phyloP scores from a whole-genome alignment of 2,329 filamentous ascomycete genomes.

The Trichoderma breve region DNA sequence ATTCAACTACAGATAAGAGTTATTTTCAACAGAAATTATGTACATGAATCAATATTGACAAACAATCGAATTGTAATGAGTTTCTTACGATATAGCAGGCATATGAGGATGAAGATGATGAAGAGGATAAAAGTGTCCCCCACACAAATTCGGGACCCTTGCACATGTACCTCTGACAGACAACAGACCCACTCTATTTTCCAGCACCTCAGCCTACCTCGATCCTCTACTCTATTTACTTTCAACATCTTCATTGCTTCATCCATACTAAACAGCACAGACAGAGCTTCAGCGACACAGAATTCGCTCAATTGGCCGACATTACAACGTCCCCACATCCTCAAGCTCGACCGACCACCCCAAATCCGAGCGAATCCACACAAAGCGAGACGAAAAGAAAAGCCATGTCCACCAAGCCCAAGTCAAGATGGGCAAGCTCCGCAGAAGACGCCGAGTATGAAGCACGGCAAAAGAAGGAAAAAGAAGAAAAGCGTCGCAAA shows the following conservation, averaged over 20 bases:
- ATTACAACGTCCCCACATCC: not conserved
- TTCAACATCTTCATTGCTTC: not conserved
- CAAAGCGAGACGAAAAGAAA: not conserved
- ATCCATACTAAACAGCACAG: not conserved
- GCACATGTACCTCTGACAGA: not conserved
- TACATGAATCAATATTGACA: not conserved
- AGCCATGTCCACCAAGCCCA: constrained; percentile 57
- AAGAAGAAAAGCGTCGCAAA: constrained; percentile 81
- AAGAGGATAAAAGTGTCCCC: not conserved
- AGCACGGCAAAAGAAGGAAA: constrained; percentile 72
- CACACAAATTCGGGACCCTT: not conserved
- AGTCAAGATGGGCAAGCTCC: constrained; percentile 85
- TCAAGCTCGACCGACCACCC: not conserved
- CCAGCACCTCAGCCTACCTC: not conserved
- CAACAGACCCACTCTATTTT: not conserved
- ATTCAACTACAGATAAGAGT: not conserved
- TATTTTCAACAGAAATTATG: not conserved
- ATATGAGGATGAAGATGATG: not conserved
- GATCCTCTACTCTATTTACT: not conserved
- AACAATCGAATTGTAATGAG: not conserved
- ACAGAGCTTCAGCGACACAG: not conserved
- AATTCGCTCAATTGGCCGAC: not conserved
- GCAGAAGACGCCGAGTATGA: constrained; percentile 77
- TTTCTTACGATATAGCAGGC: not conserved
- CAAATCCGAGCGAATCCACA: not conserved